These are phyloP conservation scores for Tylopilus plumbeoviolaceoides DNA, from an alignment of 768 basidiomycete genomes.

Conservation along the genomic window DNA sequence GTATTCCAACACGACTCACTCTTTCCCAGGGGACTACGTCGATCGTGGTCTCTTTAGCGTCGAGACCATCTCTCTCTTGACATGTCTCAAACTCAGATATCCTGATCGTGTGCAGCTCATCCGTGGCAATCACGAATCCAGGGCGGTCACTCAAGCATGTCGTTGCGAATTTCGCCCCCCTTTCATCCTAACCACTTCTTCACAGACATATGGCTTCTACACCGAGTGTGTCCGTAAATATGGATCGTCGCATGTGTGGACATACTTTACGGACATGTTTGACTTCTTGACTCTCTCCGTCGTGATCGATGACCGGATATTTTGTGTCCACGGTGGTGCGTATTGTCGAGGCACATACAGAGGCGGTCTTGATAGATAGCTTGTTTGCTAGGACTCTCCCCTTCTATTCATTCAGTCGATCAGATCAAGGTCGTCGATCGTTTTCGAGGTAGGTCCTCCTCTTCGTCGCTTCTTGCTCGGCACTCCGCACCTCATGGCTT, in stretches of 20 bases:
- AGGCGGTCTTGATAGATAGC: conserved; percentile 1
- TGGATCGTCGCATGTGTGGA: conserved; percentile 94
- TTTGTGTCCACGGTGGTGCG: conserved; percentile 96
- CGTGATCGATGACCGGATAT: conserved; percentile 98
- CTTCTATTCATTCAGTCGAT: conserved; percentile 98
- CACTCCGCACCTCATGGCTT: conserved; percentile 22
- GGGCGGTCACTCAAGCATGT: conserved; percentile 95
- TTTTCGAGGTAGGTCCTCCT: conserved; percentile 69
- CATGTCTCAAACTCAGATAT: conserved; percentile 94
- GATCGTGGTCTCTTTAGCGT: conserved; percentile 97
- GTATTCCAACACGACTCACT: conserved; percentile 1
- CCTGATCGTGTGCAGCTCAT: conserved; percentile 96
- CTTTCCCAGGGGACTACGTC: conserved; percentile 84
- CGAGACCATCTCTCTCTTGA: conserved; percentile 95
- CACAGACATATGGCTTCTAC: conserved; percentile 97
- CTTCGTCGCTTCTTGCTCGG: conserved; percentile 20
- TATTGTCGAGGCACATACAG: not conserved
- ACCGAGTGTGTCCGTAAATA: conserved; percentile 98
- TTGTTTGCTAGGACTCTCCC: conserved; percentile 70
- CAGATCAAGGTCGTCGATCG: conserved; percentile 99
- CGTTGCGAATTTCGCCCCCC: conserved; percentile 4
- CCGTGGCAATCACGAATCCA: conserved; percentile 94
- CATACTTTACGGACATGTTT: conserved; percentile 99
- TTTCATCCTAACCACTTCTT: conserved; percentile 16
- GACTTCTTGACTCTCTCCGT: conserved; percentile 97